These are phyloP conservation scores for Danielia oregonensis DNA, from an alignment of 805 yeast genomes.

Conservation along the genomic window DNA sequence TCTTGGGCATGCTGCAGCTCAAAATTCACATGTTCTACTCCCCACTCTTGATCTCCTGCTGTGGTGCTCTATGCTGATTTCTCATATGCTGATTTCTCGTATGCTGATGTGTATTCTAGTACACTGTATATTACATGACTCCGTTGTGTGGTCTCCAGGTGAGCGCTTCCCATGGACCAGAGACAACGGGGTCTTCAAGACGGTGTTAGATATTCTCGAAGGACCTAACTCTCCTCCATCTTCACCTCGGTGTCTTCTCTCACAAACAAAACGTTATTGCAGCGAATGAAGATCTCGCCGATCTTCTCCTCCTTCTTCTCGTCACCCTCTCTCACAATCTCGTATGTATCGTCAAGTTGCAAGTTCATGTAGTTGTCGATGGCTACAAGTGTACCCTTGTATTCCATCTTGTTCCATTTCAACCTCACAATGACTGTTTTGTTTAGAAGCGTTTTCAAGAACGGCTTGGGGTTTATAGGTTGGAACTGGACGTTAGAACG, in stretches of 20 bases:
- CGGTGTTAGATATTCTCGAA: no score
- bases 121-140: no score
- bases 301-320: constrained; percentile 32
- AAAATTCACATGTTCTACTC: no score
- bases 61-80: no score
- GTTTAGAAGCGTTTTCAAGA: constrained; percentile 69
- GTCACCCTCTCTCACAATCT: constrained; percentile 45
- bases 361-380: constrained; percentile 93
- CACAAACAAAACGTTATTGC: constrained; percentile 85
- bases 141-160: no score
- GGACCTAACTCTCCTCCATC: constrained; percentile 69
- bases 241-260: constrained; percentile 38
- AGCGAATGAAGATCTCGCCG: constrained; percentile 82
- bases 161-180: no score
- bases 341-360: constrained; percentile 57
- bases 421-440: constrained; percentile 70
- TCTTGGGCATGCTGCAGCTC: no score
- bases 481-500: constrained; percentile 27
- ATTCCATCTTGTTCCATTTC: constrained; percentile 89
- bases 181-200: no score
- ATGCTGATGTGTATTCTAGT: no score
- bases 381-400: constrained; percentile 70
- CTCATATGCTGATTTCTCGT: no score
- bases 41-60: no score
- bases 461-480: constrained; percentile 90